Evolutionary conservation across 2,329 filamentous ascomycete species (phyloP), one percentile per base, ranked within the genome.

Genomic region (Cryphonectria naterciae): DNA sequence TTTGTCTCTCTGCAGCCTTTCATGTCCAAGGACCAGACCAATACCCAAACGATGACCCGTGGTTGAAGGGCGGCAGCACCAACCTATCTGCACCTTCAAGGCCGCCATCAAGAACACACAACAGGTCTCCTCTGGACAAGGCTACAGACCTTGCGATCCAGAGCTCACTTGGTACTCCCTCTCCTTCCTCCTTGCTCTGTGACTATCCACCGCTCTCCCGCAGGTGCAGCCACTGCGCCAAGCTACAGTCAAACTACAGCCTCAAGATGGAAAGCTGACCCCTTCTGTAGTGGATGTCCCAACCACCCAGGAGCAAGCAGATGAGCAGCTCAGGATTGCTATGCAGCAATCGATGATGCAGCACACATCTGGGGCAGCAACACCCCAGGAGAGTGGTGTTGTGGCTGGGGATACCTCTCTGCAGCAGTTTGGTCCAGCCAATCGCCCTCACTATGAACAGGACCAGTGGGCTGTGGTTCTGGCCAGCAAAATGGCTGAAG

Each of bases 391-490:
- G 77, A 81, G 81, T 1, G 87, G 87, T 19, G 75, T 89, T 8
- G 82, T 77, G 79, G 58, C 66, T 43, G 43, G 39, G 41, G 35
- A 74, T 80, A n/a, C 82, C 84, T 5, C 77, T 85, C 62, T 65
- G 63, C 63, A 46, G 41, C 63, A 65, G 25, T 91, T 91, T 78
- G 89, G 89, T 1, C 89, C 89, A 0, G 88, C 89, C 5, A 89
- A 84, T 61, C 82, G 88, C 49, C 76, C 80, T 1, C 81, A 86
- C 52, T 91, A 91, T 73, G 85, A 89, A 54, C 77, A 82, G 37
- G 81, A 81, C 63, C 82, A 86, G 73, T 91, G 89, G 89, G 87
- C 85, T 15, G 85, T 91, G 86, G 85, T 91, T 0, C 83, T 82
- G 0, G 77, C 81, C 70, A 72, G 76, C 73, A 63, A 76, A 74